Evolutionary conservation across 257 asterid genomes (phyloP), one percentile per base, ranked within the genome.

Genomic region (Petrea volubilis): DNA sequence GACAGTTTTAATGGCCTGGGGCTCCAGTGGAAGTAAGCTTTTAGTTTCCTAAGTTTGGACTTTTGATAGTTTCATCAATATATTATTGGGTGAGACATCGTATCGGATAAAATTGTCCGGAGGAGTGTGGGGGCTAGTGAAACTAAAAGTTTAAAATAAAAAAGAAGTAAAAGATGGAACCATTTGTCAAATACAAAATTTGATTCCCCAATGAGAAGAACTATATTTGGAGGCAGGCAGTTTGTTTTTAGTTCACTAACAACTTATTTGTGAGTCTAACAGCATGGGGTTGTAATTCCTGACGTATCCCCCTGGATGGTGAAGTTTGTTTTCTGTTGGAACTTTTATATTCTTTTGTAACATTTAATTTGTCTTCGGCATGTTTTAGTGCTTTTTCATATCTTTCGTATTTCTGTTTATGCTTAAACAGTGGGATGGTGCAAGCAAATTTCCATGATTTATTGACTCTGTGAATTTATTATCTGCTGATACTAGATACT

Each of bases 341-440:
- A 55, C 61, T 41, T 58, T 68, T 40, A 28, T 60, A 50, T 38
- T 18, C 24, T 13, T 11, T 68, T 27, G 27, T 43, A 52, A 40
- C 44, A 34, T 44, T 11, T 31, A 50, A 36, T 61, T 38, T 33
- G 20, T 58, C 14, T 20, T 28, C 21, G 59, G 51, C 55, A 41
- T 24, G 38, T 34, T 59, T 44, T 33, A 67, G 51, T 33, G 6
- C 17, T 20, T 73, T 23, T 13, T 62, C 46, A 29, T 63, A 38
- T 64, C 27, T 34, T 67, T 43, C 60, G 17, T 34, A 33, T 34
- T 50, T 62, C 43, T 29, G 5, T 25, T 59, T n/a, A 8, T 73
- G 62, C 69, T 65, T 74, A 36, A 50, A 60, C 55, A 36, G 43
- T 64, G 57, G 57, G 68, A 62, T 66, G 72, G 25, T 67, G 65